phyloP scores from a whole-genome alignment of 345 rosid genomes.

The Salix caprea region DNA sequence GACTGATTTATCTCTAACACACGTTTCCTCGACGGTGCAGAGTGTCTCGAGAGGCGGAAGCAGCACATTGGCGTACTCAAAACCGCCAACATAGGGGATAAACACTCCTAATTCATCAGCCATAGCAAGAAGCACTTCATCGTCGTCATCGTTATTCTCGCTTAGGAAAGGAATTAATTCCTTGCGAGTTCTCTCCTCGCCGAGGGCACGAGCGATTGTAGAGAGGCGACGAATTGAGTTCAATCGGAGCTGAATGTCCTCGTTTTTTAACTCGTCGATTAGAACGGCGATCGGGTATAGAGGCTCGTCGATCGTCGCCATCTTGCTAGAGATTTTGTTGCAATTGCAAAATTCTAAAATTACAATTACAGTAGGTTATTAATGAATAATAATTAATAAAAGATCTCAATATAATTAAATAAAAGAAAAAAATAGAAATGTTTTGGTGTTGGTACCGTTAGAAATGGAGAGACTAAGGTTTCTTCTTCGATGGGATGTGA shows the following conservation, averaged over 20 bases:
- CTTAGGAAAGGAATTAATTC: constrained; percentile 84
- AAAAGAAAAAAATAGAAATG: no score
- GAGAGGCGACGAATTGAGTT: constrained; percentile 86
- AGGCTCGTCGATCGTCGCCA: constrained; percentile 85
- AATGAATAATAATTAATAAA: no score
- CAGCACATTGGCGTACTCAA: constrained; percentile 71
- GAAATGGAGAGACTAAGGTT: no score
- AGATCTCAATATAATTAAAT: no score
- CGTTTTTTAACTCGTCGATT: constrained; percentile 89
- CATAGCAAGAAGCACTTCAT: constrained; percentile 95
- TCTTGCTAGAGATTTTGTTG: constrained; percentile 6
- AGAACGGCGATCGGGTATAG: constrained; percentile 84
- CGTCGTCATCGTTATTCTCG: constrained; percentile 93
- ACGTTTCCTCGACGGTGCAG: constrained; percentile 86
- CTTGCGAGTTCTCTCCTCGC: constrained; percentile 89
- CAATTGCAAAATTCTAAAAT: no score
- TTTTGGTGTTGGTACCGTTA: no score
- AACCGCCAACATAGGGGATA: constrained; percentile 87
- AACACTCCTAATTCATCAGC: constrained; percentile 90
- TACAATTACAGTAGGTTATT: no score
- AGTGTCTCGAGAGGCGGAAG: constrained; percentile 82
- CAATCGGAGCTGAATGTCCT: constrained; percentile 88
- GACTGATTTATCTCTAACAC: constrained; percentile 85
- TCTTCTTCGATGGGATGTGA: no score
- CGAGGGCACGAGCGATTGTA: constrained; percentile 93